These are phyloP conservation scores for Carallia pectinifolia DNA, from an alignment of 345 rosid genomes.

Conservation along the genomic window DNA sequence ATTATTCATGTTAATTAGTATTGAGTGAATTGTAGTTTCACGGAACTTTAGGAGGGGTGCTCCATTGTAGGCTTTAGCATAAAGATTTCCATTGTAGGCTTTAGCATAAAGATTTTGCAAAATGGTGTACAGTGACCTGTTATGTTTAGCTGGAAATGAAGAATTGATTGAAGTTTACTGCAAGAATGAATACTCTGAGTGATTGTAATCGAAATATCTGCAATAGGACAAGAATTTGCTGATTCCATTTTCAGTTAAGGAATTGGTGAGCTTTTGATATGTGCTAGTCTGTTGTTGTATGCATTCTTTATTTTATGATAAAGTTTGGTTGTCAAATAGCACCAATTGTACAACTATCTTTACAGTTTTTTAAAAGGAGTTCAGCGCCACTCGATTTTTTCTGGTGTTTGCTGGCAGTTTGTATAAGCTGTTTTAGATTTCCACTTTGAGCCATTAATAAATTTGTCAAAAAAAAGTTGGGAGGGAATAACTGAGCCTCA, in stretches of 20 bases:
- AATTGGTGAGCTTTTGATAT: background rate
- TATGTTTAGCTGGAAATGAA: background rate
- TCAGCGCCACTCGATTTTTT: background rate
- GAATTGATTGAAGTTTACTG: background rate
- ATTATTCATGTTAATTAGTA: too few relatives aligned
- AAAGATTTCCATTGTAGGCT: background rate
- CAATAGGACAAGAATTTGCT: background rate
- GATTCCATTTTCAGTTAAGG: background rate
- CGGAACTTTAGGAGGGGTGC: too few relatives aligned
- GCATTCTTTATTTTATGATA: background rate
- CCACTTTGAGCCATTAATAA: background rate
- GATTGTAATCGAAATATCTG: background rate
- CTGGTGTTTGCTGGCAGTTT: background rate
- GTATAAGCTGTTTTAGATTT: background rate
- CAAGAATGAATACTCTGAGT: background rate
- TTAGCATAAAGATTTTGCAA: background rate
- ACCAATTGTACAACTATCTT: background rate
- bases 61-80: too few relatives aligned
- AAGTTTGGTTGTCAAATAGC: background rate
- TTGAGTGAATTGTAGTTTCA: too few relatives aligned
- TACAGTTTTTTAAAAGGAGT: background rate
- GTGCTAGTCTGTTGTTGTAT: background rate
- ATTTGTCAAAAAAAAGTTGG: background rate
- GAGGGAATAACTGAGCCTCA: background rate
- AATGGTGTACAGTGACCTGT: background rate